A percentile compares a stretch with the other conserved stretches of the same genome.
These are phyloP conservation scores for Tephrocybe sp. DNA, from an alignment of 768 basidiomycete genomes.

Conservation along the genomic window DNA sequence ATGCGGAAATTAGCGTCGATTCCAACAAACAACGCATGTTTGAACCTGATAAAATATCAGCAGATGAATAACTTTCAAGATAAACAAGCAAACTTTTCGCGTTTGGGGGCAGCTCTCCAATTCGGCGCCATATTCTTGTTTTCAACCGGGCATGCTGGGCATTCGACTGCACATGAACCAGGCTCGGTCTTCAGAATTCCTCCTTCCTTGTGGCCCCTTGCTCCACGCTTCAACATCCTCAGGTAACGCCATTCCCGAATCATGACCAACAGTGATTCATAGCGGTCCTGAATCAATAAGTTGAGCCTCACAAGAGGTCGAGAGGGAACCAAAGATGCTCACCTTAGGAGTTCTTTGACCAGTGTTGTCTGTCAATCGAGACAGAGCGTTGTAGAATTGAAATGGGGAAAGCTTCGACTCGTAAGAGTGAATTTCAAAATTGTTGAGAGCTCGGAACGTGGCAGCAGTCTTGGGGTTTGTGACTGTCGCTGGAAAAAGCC, in stretches of 20 bases:
- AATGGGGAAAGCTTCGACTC: constrained; percentile 11
- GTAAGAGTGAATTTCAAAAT: constrained; percentile 12
- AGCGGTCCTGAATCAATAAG: constrained; percentile 11
- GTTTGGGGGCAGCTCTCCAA: constrained; percentile 16
- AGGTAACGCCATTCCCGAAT: constrained; percentile 17
- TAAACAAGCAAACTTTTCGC: constrained; percentile 9
- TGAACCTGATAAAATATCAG: constrained; percentile 8
- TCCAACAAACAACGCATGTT: constrained; percentile 26
- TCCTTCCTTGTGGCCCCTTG: constrained; percentile 13
- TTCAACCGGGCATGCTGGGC: constrained; percentile 27
- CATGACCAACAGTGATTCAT: constrained; percentile 10
- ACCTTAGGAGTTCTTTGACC: constrained; percentile 7
- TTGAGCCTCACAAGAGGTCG: too few relatives aligned
- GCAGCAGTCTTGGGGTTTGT: constrained; percentile 9
- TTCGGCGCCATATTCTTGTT: constrained; percentile 21
- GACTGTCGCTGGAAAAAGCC: constrained; percentile 9
- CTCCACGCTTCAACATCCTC: constrained; percentile 13
- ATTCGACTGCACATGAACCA: constrained; percentile 22
- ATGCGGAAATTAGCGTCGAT: constrained; percentile 33
- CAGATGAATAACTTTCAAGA: too few relatives aligned
- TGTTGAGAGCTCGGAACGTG: constrained; percentile 10
- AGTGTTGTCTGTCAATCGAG: constrained; percentile 13
- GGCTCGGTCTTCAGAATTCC: constrained; percentile 11
- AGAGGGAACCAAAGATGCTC: background rate
- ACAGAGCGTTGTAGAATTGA: constrained; percentile 10